A percentile compares a stretch with the other conserved stretches of the same genome.
Evolutionary conservation across 2,329 filamentous ascomycete species (phyloP).

Genomic region (Apiospora phragmitis): DNA sequence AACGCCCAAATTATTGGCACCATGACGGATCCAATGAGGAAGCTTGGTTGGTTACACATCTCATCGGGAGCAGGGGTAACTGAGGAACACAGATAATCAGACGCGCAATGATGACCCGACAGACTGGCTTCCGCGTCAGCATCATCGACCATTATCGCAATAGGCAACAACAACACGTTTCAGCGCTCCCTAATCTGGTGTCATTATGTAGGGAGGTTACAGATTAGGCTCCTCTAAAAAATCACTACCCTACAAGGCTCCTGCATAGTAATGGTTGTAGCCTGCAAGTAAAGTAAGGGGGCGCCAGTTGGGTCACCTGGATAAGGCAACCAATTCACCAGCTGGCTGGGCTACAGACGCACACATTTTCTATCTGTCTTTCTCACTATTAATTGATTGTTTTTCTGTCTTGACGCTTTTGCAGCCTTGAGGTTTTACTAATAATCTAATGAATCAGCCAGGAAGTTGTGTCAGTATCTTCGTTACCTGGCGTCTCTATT

Average conservation of each 20-base stretch:
- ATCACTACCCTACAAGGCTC: neutral
- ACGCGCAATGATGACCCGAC: neutral
- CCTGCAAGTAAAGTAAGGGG: neutral
- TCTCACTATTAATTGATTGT: neutral
- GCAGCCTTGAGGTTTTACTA: neutral
- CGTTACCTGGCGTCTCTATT: neutral
- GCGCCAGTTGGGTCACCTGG: neutral
- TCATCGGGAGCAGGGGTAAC: neutral
- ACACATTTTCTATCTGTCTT: neutral
- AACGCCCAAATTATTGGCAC: neutral
- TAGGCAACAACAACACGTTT: neutral
- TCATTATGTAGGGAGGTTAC: neutral
- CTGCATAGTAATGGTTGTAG: neutral
- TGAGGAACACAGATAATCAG: neutral
- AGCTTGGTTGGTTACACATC: neutral
- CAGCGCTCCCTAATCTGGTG: no score
- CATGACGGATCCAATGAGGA: neutral
- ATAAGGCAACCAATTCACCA: neutral
- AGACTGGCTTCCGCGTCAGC: neutral
- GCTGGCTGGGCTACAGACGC: neutral
- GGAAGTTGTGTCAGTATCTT: neutral
- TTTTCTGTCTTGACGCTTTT: neutral
- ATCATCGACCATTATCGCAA: neutral
- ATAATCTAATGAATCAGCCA: no score
- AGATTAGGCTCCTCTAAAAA: neutral